Percentiles rank a stretch among this genome's conserved stretches.
Conservation (phyloP, 805 yeast genomes). For the Sungouiella thailandica region DNA sequence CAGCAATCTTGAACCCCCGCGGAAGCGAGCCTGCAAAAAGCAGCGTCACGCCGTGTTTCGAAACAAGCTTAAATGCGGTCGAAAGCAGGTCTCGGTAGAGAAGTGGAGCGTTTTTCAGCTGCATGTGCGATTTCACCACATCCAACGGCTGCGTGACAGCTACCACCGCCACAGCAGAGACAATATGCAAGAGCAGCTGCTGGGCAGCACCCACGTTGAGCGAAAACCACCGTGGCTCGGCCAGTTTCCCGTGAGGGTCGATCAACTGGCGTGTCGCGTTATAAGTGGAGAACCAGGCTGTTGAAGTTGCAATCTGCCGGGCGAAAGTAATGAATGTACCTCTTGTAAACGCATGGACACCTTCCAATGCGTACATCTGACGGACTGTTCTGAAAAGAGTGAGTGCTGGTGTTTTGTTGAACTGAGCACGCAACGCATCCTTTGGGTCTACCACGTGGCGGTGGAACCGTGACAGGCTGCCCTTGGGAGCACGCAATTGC, state of each 20-base stretch:
- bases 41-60: constrained; percentile 27
- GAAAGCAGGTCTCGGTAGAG: constrained; percentile 55
- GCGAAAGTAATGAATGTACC: constrained; percentile 80
- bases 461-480: constrained; percentile 19
- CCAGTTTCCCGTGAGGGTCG: constrained; percentile 40
- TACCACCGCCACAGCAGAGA: constrained; percentile 70
- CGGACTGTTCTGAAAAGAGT: constrained; percentile 48
- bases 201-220: constrained; percentile 36
- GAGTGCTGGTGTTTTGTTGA: constrained; percentile 50
- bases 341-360: constrained; percentile 71
- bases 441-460: constrained; percentile 3
- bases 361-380: constrained; percentile 70
- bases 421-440: constrained; percentile 18
- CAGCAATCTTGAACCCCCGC: constrained; percentile 62
- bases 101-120: constrained; percentile 60
- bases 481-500: constrained; percentile 21
- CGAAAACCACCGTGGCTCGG: constrained; percentile 39
- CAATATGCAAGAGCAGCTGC: constrained; percentile 48
- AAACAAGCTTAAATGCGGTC: constrained; percentile 24
- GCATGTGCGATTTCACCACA: constrained; percentile 82
- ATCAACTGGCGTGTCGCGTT: constrained; percentile 69
- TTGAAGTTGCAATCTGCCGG: constrained; percentile 74
- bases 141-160: constrained; percentile 84
- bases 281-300: constrained; percentile 81
- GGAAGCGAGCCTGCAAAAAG: constrained; percentile 45